Conservation (phyloP, 768 basidiomycete species). For the Pleurotus tuber-regium region DNA sequence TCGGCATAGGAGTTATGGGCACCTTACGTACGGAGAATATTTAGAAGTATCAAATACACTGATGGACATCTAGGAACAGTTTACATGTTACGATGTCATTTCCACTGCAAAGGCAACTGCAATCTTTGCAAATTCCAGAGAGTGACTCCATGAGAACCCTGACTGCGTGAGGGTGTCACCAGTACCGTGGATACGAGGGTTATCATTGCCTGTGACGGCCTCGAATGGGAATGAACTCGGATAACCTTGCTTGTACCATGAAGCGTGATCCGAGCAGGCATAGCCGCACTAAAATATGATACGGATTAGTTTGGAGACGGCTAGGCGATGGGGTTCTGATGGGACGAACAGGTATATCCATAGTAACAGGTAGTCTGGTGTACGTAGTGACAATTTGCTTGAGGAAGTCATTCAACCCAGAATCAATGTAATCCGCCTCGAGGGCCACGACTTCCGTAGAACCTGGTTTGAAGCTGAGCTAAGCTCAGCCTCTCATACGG, state of each 20-base stretch:
- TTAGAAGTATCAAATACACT: not conserved
- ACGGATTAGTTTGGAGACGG: not conserved
- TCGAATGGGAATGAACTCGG: constrained; percentile 33
- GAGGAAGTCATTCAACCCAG: constrained; percentile 6
- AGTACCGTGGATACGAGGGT: constrained; percentile 39
- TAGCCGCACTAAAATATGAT: constrained; percentile 49
- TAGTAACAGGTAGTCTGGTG: constrained; percentile 4
- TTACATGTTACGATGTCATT: constrained; percentile 6
- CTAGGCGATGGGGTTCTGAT: not conserved
- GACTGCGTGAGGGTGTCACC: constrained; percentile 33
- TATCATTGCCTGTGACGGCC: constrained; percentile 21
- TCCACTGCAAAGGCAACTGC: constrained; percentile 17
- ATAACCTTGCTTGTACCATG: constrained; percentile 62
- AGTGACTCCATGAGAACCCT: constrained; percentile 58
- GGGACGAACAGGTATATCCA: constrained; percentile 23
- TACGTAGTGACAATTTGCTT: constrained; percentile 2
- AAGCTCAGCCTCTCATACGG: constrained; percentile 2
- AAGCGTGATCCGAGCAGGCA: constrained; percentile 70
- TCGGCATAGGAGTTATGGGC: constrained; percentile 34
- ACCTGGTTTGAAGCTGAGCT: constrained; percentile 41
- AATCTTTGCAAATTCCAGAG: constrained; percentile 59
- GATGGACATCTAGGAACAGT: too few relatives aligned
- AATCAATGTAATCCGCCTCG: constrained; percentile 8
- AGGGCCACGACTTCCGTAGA: constrained; percentile 36
- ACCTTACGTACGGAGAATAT: constrained; percentile 14